Conservation (phyloP, 2,329 filamentous ascomycete genomes). For the Malbranchea zuffiana region DNA sequence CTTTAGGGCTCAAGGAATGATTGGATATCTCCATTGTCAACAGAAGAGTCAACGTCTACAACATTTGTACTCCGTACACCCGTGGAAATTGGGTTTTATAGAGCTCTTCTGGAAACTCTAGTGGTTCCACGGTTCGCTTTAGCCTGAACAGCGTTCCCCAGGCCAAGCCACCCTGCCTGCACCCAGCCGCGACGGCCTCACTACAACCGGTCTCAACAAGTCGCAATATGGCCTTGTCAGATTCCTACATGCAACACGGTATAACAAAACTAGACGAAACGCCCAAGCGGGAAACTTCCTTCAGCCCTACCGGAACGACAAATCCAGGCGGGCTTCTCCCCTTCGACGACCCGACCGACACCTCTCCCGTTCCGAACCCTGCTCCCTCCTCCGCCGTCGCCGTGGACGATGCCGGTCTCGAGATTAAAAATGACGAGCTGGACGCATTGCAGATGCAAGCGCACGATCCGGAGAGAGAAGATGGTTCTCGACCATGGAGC, state of each 20-base stretch:
- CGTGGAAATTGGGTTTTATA: no score
- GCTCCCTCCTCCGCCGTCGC: no score
- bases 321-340: not conserved
- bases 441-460: not conserved
- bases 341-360: no score
- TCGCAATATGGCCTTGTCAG: conserved; percentile 2
- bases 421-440: conserved; percentile 1
- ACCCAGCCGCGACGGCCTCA: no score
- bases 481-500: conserved; percentile 58
- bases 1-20: no score
- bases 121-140: no score
- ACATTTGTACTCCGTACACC: no score
- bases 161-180: no score
- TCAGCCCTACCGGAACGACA: not conserved
- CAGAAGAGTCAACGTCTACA: no score
- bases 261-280: not conserved
- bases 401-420: conserved; percentile 2
- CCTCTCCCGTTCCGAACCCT: no score
- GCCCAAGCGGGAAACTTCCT: not conserved
- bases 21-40: no score
- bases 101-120: no score
- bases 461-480: conserved; percentile 41
- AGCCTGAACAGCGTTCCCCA: not conserved
- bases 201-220: not conserved
- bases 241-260: not conserved